Base-by-base conservation (phyloP, 192 early-diverging fungal genomes). In the Pilobolus umbonatus region DNA sequence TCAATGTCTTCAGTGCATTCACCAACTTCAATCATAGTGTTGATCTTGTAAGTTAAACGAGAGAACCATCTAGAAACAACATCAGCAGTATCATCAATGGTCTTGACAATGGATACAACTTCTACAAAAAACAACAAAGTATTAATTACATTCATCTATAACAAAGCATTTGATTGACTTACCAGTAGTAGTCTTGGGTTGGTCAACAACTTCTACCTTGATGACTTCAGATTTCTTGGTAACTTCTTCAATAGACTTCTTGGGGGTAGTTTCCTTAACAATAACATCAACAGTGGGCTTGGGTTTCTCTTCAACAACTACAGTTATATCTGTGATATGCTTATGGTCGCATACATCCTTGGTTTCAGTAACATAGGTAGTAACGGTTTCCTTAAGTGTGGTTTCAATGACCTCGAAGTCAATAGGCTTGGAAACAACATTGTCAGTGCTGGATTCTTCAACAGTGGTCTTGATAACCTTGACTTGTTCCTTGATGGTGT, bases 271-370 rank as follows among this genome's bases (percentile, higher is more conserved):
- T 9, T 47, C 21, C 12, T 21, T 47, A 24, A 21, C 45, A 47
- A 9, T 47, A 8, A 24, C 19, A 35, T 8, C 34, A 35, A 35
- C 54, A 24, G 15, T 32, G n/a, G 36, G 7, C 43, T 47, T 59
- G n/a, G 43, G 17, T 35, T 59, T 47, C 17, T 59, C 30, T 11
- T 44, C 36, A 15, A 46, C 43, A 38, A 39, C 39, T 6, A 38
- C 12, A 55, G 52, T 22, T 6, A 21, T 32, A 53, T 2, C 38
- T 12, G 17, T 36, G 0, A 25, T 40, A 0, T 55, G 25, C n/a
- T 55, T 40, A 9, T 55, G 17, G 19, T 55, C 38, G 35, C 25
- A n/a, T 17, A 28, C 35, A 25, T 22, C 19, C 32, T 35, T 54
- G 31, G 32, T 24, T 19, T 38, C 31, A 4, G 22, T 22, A 39